Percentiles rank a stretch among this genome's conserved stretches.
Conservation (phyloP, 306 rosid genomes). For the Begonia loranthoides region DNA sequence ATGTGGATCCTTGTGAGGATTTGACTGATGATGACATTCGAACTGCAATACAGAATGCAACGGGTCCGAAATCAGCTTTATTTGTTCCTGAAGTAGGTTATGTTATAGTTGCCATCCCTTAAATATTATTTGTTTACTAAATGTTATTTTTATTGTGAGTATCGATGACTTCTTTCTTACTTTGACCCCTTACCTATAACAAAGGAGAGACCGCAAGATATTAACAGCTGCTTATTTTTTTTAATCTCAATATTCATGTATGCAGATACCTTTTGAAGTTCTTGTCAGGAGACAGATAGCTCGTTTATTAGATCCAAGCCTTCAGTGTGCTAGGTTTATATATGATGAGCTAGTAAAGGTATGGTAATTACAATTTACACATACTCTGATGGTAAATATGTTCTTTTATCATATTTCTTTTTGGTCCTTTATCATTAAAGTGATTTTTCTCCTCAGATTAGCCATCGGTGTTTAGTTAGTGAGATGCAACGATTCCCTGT, state of each 20-base stretch:
- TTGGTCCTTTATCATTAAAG: constrained; percentile 5
- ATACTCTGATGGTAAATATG: no score
- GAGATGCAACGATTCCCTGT: constrained; percentile 92
- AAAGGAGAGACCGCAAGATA: background rate
- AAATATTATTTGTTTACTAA: no score
- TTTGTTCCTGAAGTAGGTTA: constrained; percentile 90
- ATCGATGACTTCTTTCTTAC: no score
- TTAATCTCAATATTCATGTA: constrained; percentile 9
- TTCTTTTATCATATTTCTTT: constrained; percentile 2
- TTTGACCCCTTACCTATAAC: background rate
- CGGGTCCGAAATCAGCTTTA: constrained; percentile 88
- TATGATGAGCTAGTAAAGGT: constrained; percentile 89
- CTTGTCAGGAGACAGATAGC: constrained; percentile 89
- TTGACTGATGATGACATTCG: constrained; percentile 97
- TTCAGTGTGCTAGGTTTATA: constrained; percentile 97
- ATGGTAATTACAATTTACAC: background rate
- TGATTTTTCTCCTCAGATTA: constrained; percentile 46
- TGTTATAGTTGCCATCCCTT: background rate
- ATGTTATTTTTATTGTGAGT: no score
- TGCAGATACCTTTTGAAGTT: constrained; percentile 90
- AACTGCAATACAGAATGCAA: constrained; percentile 96
- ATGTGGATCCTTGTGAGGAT: constrained; percentile 99
- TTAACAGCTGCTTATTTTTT: background rate
- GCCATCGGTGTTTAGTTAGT: constrained; percentile 72
- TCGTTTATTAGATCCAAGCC: constrained; percentile 93